A percentile compares a stretch with the other conserved stretches of the same genome.
These are phyloP conservation scores for Leccinum olivaceopallidum DNA, from an alignment of 768 basidiomycete species.

Conservation along the genomic window DNA sequence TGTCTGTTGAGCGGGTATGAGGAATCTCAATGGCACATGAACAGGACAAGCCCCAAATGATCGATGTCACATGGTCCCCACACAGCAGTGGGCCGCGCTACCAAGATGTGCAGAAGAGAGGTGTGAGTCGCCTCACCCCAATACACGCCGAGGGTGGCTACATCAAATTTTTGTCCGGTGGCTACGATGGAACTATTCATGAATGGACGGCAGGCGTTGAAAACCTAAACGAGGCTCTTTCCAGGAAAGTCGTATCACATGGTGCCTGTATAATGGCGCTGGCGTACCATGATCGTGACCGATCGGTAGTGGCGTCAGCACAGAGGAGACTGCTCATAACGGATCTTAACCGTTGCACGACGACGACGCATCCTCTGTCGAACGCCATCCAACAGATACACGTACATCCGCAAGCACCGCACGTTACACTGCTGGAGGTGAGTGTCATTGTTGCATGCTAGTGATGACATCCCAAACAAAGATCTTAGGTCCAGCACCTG, in stretches of 20 bases:
- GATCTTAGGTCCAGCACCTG: constrained; percentile 46
- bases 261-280: constrained; percentile 36
- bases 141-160: constrained; percentile 30
- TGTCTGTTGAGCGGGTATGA: constrained; percentile 28
- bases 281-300: constrained; percentile 37
- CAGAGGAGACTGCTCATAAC: constrained; percentile 37
- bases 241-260: constrained; percentile 32
- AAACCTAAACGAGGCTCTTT: constrained; percentile 25
- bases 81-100: constrained; percentile 32
- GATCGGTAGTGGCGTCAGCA: constrained; percentile 37
- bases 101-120: constrained; percentile 28
- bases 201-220: constrained; percentile 37
- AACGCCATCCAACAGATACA: constrained; percentile 47
- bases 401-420: constrained; percentile 42
- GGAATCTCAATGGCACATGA: constrained; percentile 26
- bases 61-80: constrained; percentile 33
- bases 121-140: constrained; percentile 46
- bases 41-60: constrained; percentile 33
- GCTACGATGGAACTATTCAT: constrained; percentile 45
- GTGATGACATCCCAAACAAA: constrained; percentile 15
- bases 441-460: constrained; percentile 25
- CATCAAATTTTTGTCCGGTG: constrained; percentile 49
- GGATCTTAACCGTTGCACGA: constrained; percentile 39
- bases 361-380: constrained; percentile 34
- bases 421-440: constrained; percentile 50